A percentile compares a stretch with the other conserved stretches of the same genome.
phyloP scores from a whole-genome alignment of 208 protist species.

The Zelonia costaricensis region DNA sequence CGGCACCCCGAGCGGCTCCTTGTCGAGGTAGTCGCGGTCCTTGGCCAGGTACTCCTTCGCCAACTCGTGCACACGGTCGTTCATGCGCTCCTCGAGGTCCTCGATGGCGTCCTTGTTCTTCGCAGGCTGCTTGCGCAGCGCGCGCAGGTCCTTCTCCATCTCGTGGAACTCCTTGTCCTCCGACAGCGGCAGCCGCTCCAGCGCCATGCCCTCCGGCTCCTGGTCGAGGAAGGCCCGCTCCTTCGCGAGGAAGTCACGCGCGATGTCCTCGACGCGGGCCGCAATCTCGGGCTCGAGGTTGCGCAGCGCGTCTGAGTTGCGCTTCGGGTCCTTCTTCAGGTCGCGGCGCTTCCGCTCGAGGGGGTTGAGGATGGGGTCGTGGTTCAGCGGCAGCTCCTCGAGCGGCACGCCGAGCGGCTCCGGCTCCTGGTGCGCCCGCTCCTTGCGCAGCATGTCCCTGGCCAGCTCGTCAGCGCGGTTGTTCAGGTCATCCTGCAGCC shows the following conservation, averaged over 20 bases:
- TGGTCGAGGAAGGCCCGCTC: constrained; percentile 74
- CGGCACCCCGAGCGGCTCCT: constrained; percentile 57
- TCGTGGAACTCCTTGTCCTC: constrained; percentile 66
- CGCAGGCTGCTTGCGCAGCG: constrained; percentile 64
- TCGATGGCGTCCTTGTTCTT: constrained; percentile 64
- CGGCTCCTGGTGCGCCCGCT: constrained; percentile 70
- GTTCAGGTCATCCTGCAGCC: constrained; percentile 72
- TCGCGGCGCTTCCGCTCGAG: constrained; percentile 74
- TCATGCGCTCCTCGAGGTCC: constrained; percentile 64
- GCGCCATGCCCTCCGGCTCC: constrained; percentile 60
- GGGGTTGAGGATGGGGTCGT: constrained; percentile 57
- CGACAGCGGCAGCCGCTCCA: constrained; percentile 55
- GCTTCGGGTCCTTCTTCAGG: constrained; percentile 66
- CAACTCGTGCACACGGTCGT: constrained; percentile 66
- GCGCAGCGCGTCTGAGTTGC: constrained; percentile 55
- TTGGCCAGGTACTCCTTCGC: constrained; percentile 58
- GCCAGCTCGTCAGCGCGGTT: constrained; percentile 65
- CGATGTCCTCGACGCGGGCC: constrained; percentile 62
- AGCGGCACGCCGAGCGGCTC: constrained; percentile 73
- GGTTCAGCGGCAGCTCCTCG: constrained; percentile 67
- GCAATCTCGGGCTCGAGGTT: constrained; percentile 65
- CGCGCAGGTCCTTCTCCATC: constrained; percentile 66
- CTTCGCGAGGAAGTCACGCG: constrained; percentile 66
- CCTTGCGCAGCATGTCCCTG: constrained; percentile 57
- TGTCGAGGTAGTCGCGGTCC: constrained; percentile 52